Evolutionary conservation across 2,329 filamentous ascomycete genomes (phyloP), one percentile per base, ranked within the genome.

Genomic region (Aspergillus udagawae): DNA sequence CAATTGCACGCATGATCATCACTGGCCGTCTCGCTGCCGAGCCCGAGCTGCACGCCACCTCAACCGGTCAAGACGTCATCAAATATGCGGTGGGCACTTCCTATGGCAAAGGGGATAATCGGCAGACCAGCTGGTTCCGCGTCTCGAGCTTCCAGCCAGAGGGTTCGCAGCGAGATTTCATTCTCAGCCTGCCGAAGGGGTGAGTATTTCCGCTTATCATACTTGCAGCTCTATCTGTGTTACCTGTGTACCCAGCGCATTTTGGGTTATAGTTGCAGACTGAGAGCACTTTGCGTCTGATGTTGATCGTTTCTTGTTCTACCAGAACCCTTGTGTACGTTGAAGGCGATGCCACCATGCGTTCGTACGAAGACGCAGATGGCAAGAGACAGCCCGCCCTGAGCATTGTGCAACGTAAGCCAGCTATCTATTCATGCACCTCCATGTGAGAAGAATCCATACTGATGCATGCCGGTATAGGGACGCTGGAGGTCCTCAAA

Each of bases 91-190:
- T 99, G 61, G 92, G 85, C 52, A 89, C 86, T 67, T 86, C 79
- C 73, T 74, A 73, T 58, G 91, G 91, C 14, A 77, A 80, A 60
- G 79, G 77, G 63, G 88, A 93, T 17, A 89, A 90, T 75, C 82
- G 85, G 70, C 83, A 86, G 71, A 90, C 89, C 29, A 94, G 88
- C 80, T 97, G 90, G 89, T 97, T 95, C 82, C 83, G 82, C 57
- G 81, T 97, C 55, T 81, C 86, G 35, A 86, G 82, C 77, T 97
- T 97, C 73, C 66, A 78, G 53, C 78, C 79, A 14, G 86, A 90
- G 63, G 90, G 73, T n/a, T 75, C 83, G 51, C 80, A 83, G 72
- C 86, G 87, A 69, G 90, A 96, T 61, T 88, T 84, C 69, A 73
- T 96, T 65, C 77, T 90, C 70, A 80, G 77, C 68, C 76, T 97